These are phyloP conservation scores for Recurvomyces mirabilis DNA, from an alignment of 495 filamentous ascomycete species.

Conservation along the genomic window DNA sequence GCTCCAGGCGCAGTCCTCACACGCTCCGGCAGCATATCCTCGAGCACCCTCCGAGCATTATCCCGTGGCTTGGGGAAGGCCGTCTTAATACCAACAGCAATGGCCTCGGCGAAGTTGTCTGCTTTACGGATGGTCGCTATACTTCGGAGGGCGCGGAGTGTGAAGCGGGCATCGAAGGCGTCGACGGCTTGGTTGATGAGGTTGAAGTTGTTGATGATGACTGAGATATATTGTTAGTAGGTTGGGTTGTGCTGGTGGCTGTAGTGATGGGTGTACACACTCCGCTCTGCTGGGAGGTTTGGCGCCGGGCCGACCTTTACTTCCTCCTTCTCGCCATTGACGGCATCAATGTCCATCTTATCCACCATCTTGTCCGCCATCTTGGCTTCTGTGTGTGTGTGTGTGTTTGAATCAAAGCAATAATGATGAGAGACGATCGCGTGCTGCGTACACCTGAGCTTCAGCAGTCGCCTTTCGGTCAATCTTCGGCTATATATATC, in stretches of 20 bases:
- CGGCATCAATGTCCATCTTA: conserved; percentile 32
- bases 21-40: conserved; percentile 15
- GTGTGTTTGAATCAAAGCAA: not conserved
- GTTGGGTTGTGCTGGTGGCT: not conserved
- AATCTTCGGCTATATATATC: conserved; percentile 1
- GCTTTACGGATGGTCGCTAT: conserved; percentile 87
- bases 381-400: conserved; percentile 1
- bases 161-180: conserved; percentile 90
- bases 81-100: conserved; percentile 11
- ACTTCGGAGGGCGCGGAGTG: conserved; percentile 81
- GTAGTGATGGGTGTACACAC: conserved; percentile 10
- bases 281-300: conserved; percentile 12
- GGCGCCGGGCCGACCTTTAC: conserved; percentile 15
- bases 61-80: conserved; percentile 14
- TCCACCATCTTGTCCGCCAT: conserved; percentile 34
- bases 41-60: conserved; percentile 16
- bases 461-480: too few species aligned
- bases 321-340: conserved; percentile 13
- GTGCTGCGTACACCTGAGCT: not conserved
- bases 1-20: not conserved
- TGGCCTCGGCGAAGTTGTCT: conserved; percentile 38
- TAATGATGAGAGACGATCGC: not conserved
- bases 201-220: conserved; percentile 87
- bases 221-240: conserved; percentile 35
- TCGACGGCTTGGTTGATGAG: conserved; percentile 84